Percentiles rank a stretch among this genome's conserved stretches.
Conservation (phyloP, 345 rosid genomes). For the Bruguiera sexangula region DNA sequence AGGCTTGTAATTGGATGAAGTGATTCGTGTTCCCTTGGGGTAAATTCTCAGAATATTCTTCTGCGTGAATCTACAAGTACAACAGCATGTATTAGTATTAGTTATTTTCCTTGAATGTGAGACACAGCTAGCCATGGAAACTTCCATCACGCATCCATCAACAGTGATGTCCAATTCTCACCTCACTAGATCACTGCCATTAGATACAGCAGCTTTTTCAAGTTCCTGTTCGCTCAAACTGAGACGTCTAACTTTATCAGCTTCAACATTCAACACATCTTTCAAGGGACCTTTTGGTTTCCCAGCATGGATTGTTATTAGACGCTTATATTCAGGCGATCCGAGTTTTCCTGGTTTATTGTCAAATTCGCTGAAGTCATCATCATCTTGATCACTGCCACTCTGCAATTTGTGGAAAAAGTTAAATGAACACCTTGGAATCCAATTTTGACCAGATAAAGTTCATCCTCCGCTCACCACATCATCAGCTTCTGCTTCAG, state of each 20-base stretch:
- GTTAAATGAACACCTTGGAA: not conserved
- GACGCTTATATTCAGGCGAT: slow-evolving; percentile 36
- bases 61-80: slow-evolving; percentile 60
- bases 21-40: slow-evolving; percentile 85
- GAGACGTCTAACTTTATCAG: slow-evolving; percentile 49
- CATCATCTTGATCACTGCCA: slow-evolving; percentile 33
- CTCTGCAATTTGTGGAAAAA: slow-evolving; percentile 15
- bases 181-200: slow-evolving; percentile 59
- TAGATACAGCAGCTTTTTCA: slow-evolving; percentile 47
- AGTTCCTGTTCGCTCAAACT: slow-evolving; percentile 67
- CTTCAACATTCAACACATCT: slow-evolving; percentile 34
- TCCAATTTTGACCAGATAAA: not conserved
- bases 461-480: slow-evolving; percentile 16
- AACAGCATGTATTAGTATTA: slow-evolving; percentile 2
- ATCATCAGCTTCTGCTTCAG: slow-evolving; percentile 13
- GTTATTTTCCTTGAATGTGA: not conserved
- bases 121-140: not conserved
- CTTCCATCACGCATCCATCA: not conserved
- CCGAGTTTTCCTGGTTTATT: slow-evolving; percentile 6
- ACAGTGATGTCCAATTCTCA: slow-evolving; percentile 14
- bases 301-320: slow-evolving; percentile 58
- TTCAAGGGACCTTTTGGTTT: slow-evolving; percentile 50
- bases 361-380: slow-evolving; percentile 6
- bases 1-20: slow-evolving; percentile 72
- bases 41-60: slow-evolving; percentile 70